Percentiles rank a stretch among this genome's conserved stretches.
Conservation (phyloP, 164 flowering plant species). For the Malania oleifera region DNA sequence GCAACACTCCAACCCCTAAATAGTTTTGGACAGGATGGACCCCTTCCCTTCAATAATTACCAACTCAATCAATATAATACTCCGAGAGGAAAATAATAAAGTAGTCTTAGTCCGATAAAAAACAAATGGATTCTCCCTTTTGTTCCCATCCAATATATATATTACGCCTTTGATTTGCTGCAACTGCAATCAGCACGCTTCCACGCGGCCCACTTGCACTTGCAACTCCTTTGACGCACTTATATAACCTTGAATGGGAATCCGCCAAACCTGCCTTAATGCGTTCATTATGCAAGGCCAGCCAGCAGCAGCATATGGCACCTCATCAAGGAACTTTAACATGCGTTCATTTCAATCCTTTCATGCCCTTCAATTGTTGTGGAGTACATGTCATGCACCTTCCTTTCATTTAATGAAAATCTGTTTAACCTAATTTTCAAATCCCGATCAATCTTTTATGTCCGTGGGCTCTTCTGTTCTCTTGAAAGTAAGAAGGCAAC, state of each 20-base stretch:
- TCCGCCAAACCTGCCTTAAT: slow-evolving; percentile 25
- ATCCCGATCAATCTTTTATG: not conserved
- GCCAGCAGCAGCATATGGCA: slow-evolving; percentile 12
- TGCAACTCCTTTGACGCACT: not conserved
- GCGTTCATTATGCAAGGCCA: slow-evolving; percentile 32
- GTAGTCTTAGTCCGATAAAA: slow-evolving; percentile 1
- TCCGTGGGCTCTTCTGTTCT: no score
- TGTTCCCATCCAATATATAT: no score
- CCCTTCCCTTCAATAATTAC: slow-evolving; percentile 20
- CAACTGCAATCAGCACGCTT: slow-evolving; percentile 7
- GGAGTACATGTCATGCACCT: slow-evolving; percentile 19
- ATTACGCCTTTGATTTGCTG: no score
- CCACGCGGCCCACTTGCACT: slow-evolving; percentile 3
- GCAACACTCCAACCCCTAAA: no score
- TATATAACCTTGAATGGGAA: slow-evolving; percentile 18
- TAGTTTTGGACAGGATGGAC: no score
- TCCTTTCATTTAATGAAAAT: slow-evolving; percentile 1
- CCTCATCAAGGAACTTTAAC: slow-evolving; percentile 8
- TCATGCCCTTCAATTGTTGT: slow-evolving; percentile 14
- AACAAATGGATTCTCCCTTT: slow-evolving; percentile 5
- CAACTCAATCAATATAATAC: not conserved
- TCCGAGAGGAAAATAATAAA: no score
- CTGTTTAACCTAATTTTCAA: slow-evolving; percentile 8
- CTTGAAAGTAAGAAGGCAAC: no score
- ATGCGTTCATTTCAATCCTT: no score